A percentile compares a stretch with the other conserved stretches of the same genome.
phyloP scores from a whole-genome alignment of 495 filamentous ascomycete species.

The Hypoxylon fuscum region DNA sequence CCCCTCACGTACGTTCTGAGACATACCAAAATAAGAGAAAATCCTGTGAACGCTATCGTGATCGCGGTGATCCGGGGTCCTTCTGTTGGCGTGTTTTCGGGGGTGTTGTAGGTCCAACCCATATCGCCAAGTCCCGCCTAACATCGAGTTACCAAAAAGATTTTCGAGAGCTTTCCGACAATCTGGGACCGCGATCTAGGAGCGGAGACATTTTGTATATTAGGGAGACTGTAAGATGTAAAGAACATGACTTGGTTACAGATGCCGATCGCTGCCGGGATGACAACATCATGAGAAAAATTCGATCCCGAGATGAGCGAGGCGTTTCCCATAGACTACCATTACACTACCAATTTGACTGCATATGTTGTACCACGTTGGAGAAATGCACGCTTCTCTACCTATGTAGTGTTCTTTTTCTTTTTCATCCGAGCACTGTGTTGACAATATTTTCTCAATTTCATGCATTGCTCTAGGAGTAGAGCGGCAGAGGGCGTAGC shows the following conservation, averaged over 20 bases:
- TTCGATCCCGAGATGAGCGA: not conserved
- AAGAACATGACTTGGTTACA: not conserved
- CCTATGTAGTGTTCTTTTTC: no score
- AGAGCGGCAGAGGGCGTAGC: no score
- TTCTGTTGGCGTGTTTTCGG: constrained; percentile 46
- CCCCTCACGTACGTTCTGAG: constrained; percentile 50
- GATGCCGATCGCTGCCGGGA: not conserved
- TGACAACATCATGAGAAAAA: not conserved
- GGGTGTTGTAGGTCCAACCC: constrained; percentile 55
- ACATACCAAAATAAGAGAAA: constrained; percentile 48
- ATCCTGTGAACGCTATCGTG: constrained; percentile 41
- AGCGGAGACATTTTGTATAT: not conserved
- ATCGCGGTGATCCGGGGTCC: constrained; percentile 48
- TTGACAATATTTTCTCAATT: no score
- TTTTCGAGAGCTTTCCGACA: not conserved
- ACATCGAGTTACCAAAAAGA: not conserved
- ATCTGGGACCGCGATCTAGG: not conserved
- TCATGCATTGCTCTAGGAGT: no score
- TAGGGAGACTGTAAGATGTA: not conserved
- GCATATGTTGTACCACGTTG: no score
- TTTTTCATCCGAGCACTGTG: no score
- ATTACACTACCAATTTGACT: no score
- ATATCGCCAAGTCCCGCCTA: constrained; percentile 27
- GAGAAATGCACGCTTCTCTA: no score
- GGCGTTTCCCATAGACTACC: not conserved